Percentiles rank a stretch among this genome's conserved stretches.
Conservation (phyloP, 495 filamentous ascomycete genomes). For the Podospora sp. region DNA sequence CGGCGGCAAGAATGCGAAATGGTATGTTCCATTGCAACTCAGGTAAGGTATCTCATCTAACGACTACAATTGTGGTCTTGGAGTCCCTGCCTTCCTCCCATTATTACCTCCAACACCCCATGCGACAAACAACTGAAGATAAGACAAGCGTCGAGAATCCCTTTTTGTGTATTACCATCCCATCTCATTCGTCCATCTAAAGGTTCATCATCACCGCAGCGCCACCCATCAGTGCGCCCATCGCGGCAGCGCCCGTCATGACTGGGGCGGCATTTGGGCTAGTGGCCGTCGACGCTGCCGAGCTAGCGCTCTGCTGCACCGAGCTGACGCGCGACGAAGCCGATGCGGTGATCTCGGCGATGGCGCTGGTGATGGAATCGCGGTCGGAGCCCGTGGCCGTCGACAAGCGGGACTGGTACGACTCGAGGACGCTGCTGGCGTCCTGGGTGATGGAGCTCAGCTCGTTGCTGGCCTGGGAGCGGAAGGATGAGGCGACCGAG, state of each 20-base stretch:
- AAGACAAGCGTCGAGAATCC: background rate
- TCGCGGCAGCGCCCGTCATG: constrained; percentile 39
- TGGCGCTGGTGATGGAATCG: constrained; percentile 25
- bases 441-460: constrained; percentile 25
- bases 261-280: constrained; percentile 22
- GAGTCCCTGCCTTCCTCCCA: background rate
- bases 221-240: constrained; percentile 43
- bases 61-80: background rate
- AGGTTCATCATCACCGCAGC: constrained; percentile 37
- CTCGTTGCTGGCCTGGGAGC: constrained; percentile 20
- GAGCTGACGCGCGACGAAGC: constrained; percentile 22
- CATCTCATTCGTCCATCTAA: constrained; percentile 17
- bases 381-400: constrained; percentile 33
- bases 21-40: background rate
- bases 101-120: background rate
- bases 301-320: constrained; percentile 13
- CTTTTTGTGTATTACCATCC: background rate
- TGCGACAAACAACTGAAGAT: background rate
- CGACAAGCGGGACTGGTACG: constrained; percentile 25
- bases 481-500: constrained; percentile 22
- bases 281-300: constrained; percentile 10
- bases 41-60: no score
- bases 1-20: background rate
- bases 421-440: constrained; percentile 21
- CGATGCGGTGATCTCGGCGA: constrained; percentile 19